Evolutionary conservation across 139 green algal species (phyloP), one percentile per base, ranked within the genome.

Genomic region (Zygnema cylindricum): DNA sequence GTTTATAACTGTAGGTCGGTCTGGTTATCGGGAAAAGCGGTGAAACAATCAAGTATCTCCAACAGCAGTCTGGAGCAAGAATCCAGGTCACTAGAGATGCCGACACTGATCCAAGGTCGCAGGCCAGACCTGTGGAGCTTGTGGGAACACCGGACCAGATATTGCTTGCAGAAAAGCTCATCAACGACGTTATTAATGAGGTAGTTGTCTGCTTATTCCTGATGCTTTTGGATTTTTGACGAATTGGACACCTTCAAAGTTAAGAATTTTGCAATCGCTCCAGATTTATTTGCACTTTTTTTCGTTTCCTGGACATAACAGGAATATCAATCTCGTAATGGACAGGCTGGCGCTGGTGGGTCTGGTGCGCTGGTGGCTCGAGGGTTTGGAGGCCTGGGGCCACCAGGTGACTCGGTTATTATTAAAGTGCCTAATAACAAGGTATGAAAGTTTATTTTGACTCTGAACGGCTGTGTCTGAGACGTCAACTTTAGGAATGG

Each of bases 41-140:
- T 0, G 96, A 99, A 93, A 99, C 97, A 38, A 99, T 99, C 93
- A 94, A 97, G 63, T 93, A 94, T 23, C 93, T 99, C 93, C 97
- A 99, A 95, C 90, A 94, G 21, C 95, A 95, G 81, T 96, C 93
- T 43, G 94, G 94, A 2, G 95, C 95, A 0, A 93, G 96, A 90
- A 98, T 98, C 76, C 89, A 92, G 83, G 88, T 92, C 25, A 89
- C 83, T 32, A 43, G 88, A 35, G 88, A 92, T 55, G 84, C 84
- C 22, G 88, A 92, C 55, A 73, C 57, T 32, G 84, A 91, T 7
- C 88, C 88, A 25, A 38, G 69, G 36, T 42, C 77, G 2, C 35
- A 35, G 1, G 0, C 40, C 32, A 76, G 88, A 0, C 25, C 57
- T 32, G 41, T 92, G 30, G 88, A 92, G 84, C 84, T 92, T 21